Conservation (phyloP, 2,329 filamentous ascomycete genomes). For the Camillea tinctor region DNA sequence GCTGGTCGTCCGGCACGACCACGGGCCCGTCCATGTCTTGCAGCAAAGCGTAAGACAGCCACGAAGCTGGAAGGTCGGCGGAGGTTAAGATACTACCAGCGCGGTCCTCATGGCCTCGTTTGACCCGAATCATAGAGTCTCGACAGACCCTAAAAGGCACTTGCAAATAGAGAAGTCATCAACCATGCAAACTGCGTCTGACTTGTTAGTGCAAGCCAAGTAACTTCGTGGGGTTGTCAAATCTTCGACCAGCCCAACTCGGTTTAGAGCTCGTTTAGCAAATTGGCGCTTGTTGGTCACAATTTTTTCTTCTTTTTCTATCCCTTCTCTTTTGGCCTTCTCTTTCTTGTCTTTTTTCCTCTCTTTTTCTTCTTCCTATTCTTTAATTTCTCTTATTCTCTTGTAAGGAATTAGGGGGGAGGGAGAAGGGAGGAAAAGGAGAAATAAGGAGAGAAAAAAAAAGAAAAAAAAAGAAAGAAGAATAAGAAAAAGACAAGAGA, state of each 20-base stretch:
- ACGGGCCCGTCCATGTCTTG: conserved; percentile 47
- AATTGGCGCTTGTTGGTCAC: conserved; percentile 1
- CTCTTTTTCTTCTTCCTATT: neutral
- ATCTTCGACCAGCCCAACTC: neutral
- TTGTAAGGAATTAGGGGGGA: too few species aligned
- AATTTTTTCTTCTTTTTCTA: neutral
- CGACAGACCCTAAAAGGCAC: neutral
- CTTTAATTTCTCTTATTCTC: too few species aligned
- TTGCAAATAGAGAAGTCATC: neutral
- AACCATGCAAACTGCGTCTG: neutral
- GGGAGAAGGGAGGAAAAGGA: too few species aligned
- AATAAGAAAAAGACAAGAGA: too few species aligned
- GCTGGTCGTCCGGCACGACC: conserved; percentile 51
- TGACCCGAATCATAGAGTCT: neutral
- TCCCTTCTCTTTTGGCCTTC: too few species aligned
- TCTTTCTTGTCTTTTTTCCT: neutral
- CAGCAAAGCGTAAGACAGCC: conserved; percentile 21
- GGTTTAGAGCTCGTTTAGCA: conserved; percentile 1
- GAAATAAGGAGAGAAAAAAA: too few species aligned
- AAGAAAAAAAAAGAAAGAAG: too few species aligned
- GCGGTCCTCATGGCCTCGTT: conserved; percentile 2
- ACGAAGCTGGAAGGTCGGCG: conserved; percentile 10
- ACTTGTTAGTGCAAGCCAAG: neutral
- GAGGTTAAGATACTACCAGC: conserved; percentile 1
- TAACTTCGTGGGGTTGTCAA: neutral